A percentile compares a stretch with the other conserved stretches of the same genome.
phyloP scores from a whole-genome alignment of 768 basidiomycete species.

The Asterophora lycoperdoides region DNA sequence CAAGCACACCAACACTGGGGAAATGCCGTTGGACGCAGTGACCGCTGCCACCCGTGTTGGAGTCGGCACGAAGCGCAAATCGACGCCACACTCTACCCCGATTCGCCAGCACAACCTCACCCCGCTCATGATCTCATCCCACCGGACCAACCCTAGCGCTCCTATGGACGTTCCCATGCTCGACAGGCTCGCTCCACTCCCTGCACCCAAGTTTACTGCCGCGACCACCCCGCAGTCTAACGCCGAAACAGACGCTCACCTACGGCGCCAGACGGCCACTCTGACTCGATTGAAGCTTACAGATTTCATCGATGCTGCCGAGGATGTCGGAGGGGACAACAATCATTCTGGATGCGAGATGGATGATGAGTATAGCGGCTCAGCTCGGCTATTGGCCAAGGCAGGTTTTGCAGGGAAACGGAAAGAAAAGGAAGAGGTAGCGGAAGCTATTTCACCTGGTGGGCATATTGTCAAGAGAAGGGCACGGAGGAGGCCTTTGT shows the following conservation, averaged over 20 bases:
- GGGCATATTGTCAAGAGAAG: constrained; percentile 74
- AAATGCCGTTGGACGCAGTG: constrained; percentile 19
- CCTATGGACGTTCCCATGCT: constrained; percentile 37
- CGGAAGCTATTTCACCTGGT: constrained; percentile 68
- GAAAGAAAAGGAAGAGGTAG: constrained; percentile 53
- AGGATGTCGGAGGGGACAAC: constrained; percentile 36
- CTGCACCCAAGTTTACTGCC: constrained; percentile 44
- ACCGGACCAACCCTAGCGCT: constrained; percentile 26
- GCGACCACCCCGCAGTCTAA: constrained; percentile 48
- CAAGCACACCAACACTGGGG: constrained; percentile 29
- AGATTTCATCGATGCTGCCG: constrained; percentile 47
- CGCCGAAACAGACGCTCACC: constrained; percentile 48
- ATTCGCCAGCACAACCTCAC: constrained; percentile 46
- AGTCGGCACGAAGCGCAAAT: constrained; percentile 66
- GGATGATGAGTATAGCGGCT: constrained; percentile 37
- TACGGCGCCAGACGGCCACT: constrained; percentile 56
- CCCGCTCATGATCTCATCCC: constrained; percentile 44
- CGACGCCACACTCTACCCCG: constrained; percentile 51
- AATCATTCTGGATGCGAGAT: constrained; percentile 53
- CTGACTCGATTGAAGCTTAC: constrained; percentile 57
- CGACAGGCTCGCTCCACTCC: constrained; percentile 52
- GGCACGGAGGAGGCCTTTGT: constrained; percentile 69
- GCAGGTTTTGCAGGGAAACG: constrained; percentile 33
- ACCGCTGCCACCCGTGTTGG: constrained; percentile 29
- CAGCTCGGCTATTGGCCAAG: constrained; percentile 20